These are phyloP conservation scores for Corylus avellana DNA, from an alignment of 306 rosid species.

Conservation along the genomic window DNA sequence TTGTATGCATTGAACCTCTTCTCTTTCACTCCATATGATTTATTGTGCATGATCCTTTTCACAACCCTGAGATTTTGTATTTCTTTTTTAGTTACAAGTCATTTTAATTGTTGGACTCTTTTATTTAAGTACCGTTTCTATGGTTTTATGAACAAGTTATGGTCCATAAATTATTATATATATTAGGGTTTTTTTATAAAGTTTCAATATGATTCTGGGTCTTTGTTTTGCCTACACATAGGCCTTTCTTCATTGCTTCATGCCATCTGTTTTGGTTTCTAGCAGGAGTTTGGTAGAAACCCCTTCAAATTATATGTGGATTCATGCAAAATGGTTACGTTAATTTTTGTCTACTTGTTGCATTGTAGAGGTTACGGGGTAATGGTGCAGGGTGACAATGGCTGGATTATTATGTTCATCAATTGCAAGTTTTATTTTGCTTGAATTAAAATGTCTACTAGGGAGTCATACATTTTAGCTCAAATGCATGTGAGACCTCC, in stretches of 20 bases:
- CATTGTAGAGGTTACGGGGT: neutral
- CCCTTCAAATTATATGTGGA: neutral
- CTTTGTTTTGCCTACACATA: neutral
- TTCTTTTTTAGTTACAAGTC: neutral
- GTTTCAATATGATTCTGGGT: neutral
- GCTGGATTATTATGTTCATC: neutral
- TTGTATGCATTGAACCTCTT: neutral
- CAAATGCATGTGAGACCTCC: neutral
- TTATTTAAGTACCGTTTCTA: neutral
- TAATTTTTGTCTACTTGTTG: neutral
- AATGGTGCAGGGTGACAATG: neutral
- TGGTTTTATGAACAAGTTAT: neutral
- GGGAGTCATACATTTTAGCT: neutral
- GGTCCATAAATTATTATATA: neutral
- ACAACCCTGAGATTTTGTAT: neutral
- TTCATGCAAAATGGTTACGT: neutral
- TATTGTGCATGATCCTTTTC: neutral
- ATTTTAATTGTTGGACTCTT: neutral
- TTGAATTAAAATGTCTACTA: neutral
- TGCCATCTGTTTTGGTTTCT: neutral
- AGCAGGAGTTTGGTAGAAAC: neutral
- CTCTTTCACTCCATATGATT: neutral
- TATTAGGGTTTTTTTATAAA: neutral
- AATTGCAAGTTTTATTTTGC: neutral
- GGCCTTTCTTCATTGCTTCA: too few relatives aligned